phyloP scores from a whole-genome alignment of 116 monocot species.

The Posidonia oceanica region DNA sequence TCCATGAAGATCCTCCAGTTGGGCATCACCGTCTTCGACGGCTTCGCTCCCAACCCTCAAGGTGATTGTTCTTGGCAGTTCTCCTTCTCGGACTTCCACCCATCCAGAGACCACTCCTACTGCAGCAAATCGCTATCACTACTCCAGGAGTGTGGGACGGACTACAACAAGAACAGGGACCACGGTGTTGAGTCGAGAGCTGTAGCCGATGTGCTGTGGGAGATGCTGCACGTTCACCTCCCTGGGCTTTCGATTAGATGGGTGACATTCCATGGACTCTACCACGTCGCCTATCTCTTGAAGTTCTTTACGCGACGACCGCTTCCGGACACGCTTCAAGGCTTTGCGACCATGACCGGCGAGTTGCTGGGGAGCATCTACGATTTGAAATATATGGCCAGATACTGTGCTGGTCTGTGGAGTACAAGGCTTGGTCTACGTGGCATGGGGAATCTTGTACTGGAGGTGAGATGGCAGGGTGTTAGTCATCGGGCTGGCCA shows the following conservation, averaged over 20 bases:
- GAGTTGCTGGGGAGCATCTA: not conserved
- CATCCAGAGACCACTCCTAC: not conserved
- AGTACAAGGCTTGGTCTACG: too few species aligned
- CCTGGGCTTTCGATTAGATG: not conserved
- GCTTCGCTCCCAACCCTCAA: too few species aligned
- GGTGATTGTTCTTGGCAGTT: not conserved
- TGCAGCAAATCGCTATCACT: not conserved
- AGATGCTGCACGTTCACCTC: not conserved
- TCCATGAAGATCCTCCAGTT: conserved; percentile 3
- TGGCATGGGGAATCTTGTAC: too few species aligned
- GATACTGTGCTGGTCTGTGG: not conserved
- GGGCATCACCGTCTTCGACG: conserved; percentile 2
- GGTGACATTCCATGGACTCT: conserved; percentile 1
- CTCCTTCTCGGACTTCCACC: conserved; percentile 4
- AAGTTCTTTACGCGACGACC: not conserved
- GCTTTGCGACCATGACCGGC: not conserved
- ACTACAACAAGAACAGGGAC: not conserved
- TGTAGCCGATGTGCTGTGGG: not conserved
- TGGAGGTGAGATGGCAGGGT: too few species aligned
- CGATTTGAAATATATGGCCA: not conserved
- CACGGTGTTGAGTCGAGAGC: not conserved
- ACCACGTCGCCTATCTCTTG: not conserved
- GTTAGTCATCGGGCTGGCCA: too few species aligned
- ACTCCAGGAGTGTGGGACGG: not conserved
- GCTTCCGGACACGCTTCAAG: not conserved